phyloP scores from a whole-genome alignment of 768 basidiomycete genomes.

The Rubroboletus pulcherrimus region DNA sequence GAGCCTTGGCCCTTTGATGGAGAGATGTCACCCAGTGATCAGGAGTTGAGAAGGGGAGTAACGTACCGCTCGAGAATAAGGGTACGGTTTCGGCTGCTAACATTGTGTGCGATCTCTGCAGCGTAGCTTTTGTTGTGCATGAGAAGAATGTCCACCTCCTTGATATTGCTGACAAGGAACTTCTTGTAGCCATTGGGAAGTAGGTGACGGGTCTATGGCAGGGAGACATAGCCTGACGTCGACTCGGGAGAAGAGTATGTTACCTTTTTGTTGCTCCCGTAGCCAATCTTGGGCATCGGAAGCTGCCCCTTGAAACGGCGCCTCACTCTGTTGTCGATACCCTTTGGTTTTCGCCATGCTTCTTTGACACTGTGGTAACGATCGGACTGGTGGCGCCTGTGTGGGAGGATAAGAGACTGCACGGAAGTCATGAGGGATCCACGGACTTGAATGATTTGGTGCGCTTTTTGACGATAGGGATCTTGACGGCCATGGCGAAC shows the following conservation, averaged over 20 bases:
- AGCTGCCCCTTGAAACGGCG: conserved; percentile 93
- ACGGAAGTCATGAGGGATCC: not conserved
- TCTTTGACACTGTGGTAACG: conserved; percentile 97
- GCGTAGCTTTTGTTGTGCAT: conserved; percentile 98
- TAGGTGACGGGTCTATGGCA: conserved; percentile 77
- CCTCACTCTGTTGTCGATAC: conserved; percentile 98
- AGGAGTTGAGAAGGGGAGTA: conserved; percentile 12
- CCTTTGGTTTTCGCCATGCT: conserved; percentile 99
- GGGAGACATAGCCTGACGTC: conserved; percentile 1
- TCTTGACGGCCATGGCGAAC: conserved; percentile 45
- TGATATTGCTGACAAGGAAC: conserved; percentile 89
- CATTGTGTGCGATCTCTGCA: conserved; percentile 95
- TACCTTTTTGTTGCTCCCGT: conserved; percentile 82
- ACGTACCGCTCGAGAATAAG: conserved; percentile 80
- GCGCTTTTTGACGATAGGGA: conserved; percentile 92
- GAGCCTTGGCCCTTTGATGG: conserved; percentile 64
- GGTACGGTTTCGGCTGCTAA: conserved; percentile 93
- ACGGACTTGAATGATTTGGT: conserved; percentile 94
- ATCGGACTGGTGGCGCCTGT: conserved; percentile 96
- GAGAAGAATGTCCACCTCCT: conserved; percentile 90
- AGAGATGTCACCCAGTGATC: conserved; percentile 7
- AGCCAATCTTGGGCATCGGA: conserved; percentile 90
- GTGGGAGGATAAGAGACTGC: conserved; percentile 12
- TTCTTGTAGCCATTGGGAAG: conserved; percentile 96
- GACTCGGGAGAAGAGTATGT: conserved; percentile 19